A percentile compares a stretch with the other conserved stretches of the same genome.
These are phyloP conservation scores for Cryphonectria parasitica DNA, from an alignment of 2,329 filamentous ascomycete species.

Conservation along the genomic window DNA sequence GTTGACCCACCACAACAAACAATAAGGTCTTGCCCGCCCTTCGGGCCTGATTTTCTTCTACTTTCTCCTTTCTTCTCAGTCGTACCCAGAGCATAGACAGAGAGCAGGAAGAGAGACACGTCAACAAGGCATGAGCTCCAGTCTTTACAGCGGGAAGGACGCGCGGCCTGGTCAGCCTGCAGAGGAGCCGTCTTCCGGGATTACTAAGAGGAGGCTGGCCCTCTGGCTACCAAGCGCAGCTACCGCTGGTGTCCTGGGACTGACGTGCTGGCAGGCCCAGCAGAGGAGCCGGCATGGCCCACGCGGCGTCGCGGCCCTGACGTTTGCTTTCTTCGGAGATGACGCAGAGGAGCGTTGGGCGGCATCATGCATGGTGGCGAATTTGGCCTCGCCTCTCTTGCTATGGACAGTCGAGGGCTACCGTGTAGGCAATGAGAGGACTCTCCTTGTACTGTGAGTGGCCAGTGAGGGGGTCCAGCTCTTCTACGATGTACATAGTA, in stretches of 20 bases:
- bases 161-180: constrained; percentile 2
- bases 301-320: constrained; percentile 9
- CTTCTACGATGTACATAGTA: neutral
- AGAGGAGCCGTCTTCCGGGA: neutral
- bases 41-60: no score
- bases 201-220: neutral
- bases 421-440: neutral
- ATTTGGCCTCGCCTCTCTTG: constrained; percentile 23
- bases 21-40: neutral
- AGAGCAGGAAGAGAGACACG: neutral
- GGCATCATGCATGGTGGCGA: constrained; percentile 9
- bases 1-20: no score
- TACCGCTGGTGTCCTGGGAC: constrained; percentile 3
- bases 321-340: constrained; percentile 21
- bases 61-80: neutral
- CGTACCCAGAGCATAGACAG: neutral
- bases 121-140: neutral
- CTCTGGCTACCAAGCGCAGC: constrained; percentile 15
- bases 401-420: constrained; percentile 25
- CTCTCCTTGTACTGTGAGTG: constrained; percentile 17
- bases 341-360: neutral
- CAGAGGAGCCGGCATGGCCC: neutral
- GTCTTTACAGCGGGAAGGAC: neutral
- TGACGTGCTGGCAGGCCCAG: constrained; percentile 9
- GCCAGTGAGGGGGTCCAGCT: neutral